Evolutionary conservation across 2,329 filamentous ascomycete genomes (phyloP).

Genomic region (Dactylellina parvicollis): DNA sequence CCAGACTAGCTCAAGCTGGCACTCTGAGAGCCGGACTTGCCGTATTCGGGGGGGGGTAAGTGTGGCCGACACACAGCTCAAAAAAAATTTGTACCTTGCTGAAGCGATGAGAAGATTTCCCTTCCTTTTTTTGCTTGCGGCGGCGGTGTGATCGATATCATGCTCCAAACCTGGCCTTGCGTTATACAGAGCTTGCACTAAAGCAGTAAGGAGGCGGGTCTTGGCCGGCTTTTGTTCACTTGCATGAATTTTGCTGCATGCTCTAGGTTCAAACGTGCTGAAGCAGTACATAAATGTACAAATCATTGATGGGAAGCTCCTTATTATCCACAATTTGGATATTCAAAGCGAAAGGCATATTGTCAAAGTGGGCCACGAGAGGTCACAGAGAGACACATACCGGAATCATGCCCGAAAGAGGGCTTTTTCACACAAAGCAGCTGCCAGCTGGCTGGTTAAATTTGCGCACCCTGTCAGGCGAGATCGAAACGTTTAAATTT

Average conservation of each 20-base stretch:
- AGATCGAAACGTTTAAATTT: too few relatives aligned
- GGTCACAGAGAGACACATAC: constrained; percentile 32
- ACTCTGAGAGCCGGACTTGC: constrained; percentile 29
- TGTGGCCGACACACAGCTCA: constrained; percentile 24
- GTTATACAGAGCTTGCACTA: constrained; percentile 42
- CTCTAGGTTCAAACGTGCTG: constrained; percentile 53
- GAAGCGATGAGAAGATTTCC: constrained; percentile 54
- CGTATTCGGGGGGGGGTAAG: constrained; percentile 28
- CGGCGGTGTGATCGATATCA: constrained; percentile 43
- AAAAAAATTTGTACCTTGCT: constrained; percentile 50
- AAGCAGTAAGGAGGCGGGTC: constrained; percentile 51
- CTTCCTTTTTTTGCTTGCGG: constrained; percentile 31
- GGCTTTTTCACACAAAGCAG: constrained; percentile 42
- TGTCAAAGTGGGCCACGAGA: constrained; percentile 46
- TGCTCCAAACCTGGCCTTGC: constrained; percentile 45
- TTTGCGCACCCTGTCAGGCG: constrained; percentile 40
- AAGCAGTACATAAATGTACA: constrained; percentile 51
- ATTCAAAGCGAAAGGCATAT: constrained; percentile 53
- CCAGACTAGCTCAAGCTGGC: constrained; percentile 37
- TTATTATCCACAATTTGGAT: constrained; percentile 55
- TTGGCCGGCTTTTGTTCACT: constrained; percentile 44
- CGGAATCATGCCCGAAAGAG: constrained; percentile 47
- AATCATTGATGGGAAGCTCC: constrained; percentile 49
- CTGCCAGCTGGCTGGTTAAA: constrained; percentile 49
- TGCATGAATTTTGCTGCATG: constrained; percentile 53